Base-by-base conservation (phyloP, 495 filamentous ascomycete species). In the Bathelium albidoporum region DNA sequence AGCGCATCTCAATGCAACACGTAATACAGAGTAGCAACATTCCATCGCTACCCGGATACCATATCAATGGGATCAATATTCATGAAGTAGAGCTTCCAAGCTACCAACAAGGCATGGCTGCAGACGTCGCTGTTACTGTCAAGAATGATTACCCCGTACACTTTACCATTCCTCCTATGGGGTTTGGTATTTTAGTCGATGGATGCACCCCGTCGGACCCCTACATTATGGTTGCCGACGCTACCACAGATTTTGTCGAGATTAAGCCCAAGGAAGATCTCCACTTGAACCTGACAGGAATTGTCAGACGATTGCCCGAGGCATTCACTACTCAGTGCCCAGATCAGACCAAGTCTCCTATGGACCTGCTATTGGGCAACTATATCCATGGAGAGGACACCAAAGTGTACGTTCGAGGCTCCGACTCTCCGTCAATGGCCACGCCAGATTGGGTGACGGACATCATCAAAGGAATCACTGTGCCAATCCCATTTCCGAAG, bases 401-500 rank as follows among this genome's bases (percentile, higher is more conserved):
- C 1, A 91, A 83, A 0, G 79, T 97, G 7, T 93, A 88, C 71
- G 84, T 97, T 39, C 87, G 83, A 41, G 92, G 93, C 32, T 86
- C 88, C 28, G 80, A 84, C 59, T 73, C 83, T 32, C 84, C 89
- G n/a, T 79, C 75, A 28, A 68, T 76, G 16, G 79, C 82, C 20
- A 88, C 88, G 0, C 93, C 94, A 1, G 75, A 76, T 29, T 98
- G 94, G 94, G 77, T 97, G 58, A 80, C 81, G 0, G 85, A 91
- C 59, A 78, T 98, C 22, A 78, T 97, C 22, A 85, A 83, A 58
- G 90, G 86, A 69, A 81, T 97, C 67, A 91, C 87, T 3, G 80
- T 98, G 9, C 93, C 92, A 1, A 77, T 96, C 41, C 85, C 89
- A 9, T 89, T 97, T 58, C 88, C 89, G 0, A 91, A 90, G 20